Evolutionary conservation across 1,139 yeast genomes (phyloP).

Genomic region (Saccharomyces pastorianus): DNA sequence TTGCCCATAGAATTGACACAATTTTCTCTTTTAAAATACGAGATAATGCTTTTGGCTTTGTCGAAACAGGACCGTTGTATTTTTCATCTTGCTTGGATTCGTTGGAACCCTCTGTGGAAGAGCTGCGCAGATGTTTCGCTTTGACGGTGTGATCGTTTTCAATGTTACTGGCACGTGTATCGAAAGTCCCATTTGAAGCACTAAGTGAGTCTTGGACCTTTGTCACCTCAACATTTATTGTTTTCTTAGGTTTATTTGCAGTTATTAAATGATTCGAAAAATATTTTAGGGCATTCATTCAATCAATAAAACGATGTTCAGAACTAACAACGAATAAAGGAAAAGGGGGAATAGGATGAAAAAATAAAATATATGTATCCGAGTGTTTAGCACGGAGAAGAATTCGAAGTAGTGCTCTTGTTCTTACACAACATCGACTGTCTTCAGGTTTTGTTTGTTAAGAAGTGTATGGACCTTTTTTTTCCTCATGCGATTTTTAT

Average conservation of each 20-base stretch:
- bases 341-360: background rate
- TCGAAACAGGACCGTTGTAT: background rate
- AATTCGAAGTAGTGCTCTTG: background rate
- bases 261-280: conserved; percentile 12
- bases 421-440: background rate
- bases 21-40: background rate
- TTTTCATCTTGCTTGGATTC: background rate
- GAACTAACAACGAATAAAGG: background rate
- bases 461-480: background rate
- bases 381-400: background rate
- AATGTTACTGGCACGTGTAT: background rate
- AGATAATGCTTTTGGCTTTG: background rate
- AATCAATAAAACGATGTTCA: background rate
- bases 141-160: background rate
- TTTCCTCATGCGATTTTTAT: background rate
- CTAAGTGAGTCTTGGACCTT: background rate
- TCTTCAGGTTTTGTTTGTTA: background rate
- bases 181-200: background rate
- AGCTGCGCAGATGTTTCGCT: background rate
- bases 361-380: background rate
- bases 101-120: background rate
- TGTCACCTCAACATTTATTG: conserved; percentile 1
- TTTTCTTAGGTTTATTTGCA: conserved; percentile 6
- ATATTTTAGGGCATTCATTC: conserved; percentile 24
- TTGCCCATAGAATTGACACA: conserved; percentile 7